phyloP scores from a whole-genome alignment of 805 yeast species.

The Candida odintsovae region DNA sequence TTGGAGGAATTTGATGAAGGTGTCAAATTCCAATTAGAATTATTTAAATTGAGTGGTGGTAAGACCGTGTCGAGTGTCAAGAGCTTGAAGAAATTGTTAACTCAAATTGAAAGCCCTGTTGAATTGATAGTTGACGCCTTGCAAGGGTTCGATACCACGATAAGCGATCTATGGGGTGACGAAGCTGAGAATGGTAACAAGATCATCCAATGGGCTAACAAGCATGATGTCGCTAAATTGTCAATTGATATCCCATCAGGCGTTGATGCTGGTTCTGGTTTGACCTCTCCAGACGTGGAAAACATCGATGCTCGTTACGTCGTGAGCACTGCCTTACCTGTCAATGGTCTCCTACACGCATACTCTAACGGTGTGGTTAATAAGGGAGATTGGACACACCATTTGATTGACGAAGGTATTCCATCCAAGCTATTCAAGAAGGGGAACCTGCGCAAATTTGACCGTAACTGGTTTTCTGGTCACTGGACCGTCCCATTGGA shows the following conservation, averaged over 20 bases:
- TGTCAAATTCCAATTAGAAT: constrained; percentile 44
- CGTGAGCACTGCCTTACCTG: constrained; percentile 68
- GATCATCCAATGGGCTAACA: constrained; percentile 66
- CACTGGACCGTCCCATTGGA: constrained; percentile 15
- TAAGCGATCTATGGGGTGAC: constrained; percentile 45
- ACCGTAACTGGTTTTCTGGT: constrained; percentile 25
- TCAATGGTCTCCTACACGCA: constrained; percentile 55
- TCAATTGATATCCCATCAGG: constrained; percentile 84
- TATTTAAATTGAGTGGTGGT: constrained; percentile 65
- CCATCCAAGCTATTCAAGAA: constrained; percentile 51
- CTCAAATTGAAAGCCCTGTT: constrained; percentile 44
- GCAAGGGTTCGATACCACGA: constrained; percentile 73
- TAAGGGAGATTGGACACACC: constrained; percentile 48
- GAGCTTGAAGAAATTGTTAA: constrained; percentile 30
- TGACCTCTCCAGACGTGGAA: constrained; percentile 25
- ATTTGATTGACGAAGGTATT: constrained; percentile 64
- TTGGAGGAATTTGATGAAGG: constrained; percentile 13
- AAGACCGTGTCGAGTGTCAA: constrained; percentile 35
- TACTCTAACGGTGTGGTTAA: constrained; percentile 47
- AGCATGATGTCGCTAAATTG: constrained; percentile 38
- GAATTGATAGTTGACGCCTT: constrained; percentile 79
- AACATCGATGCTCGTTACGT: constrained; percentile 49
- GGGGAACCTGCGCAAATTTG: constrained; percentile 42
- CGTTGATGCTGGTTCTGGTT: constrained; percentile 76
- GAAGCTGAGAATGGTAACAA: constrained; percentile 36